These are phyloP conservation scores for Rhodofomes roseus DNA, from an alignment of 1,284 basidiomycete species.

Conservation along the genomic window DNA sequence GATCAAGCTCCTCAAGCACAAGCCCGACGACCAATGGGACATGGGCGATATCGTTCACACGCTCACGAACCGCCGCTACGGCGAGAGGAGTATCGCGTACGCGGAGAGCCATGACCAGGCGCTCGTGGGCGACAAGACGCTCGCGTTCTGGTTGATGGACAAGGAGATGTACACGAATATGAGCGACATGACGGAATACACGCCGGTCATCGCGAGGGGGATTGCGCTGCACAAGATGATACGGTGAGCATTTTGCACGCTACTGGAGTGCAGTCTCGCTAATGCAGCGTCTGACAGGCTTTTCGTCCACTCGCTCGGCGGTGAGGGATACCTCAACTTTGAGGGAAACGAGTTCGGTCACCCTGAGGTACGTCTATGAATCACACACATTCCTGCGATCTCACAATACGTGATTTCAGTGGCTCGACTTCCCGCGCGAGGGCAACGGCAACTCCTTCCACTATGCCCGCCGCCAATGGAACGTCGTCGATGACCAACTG, in stretches of 20 bases:
- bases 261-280: not conserved
- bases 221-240: slow-evolving; percentile 97
- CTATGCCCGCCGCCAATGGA: slow-evolving; percentile 94
- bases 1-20: slow-evolving; percentile 98
- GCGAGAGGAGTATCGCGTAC: slow-evolving; percentile 93
- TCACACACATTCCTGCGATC: not conserved
- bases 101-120: slow-evolving; percentile 98
- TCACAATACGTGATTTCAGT: slow-evolving; percentile 41
- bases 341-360: slow-evolving; percentile 99
- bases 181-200: slow-evolving; percentile 87
- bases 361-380: slow-evolving; percentile 69
- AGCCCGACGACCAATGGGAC: slow-evolving; percentile 85
- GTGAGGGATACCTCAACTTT: slow-evolving; percentile 97
- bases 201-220: slow-evolving; percentile 86
- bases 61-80: slow-evolving; percentile 84
- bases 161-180: slow-evolving; percentile 99
- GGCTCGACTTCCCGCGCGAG: slow-evolving; percentile 97
- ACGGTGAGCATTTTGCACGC: slow-evolving; percentile 49
- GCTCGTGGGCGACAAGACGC: slow-evolving; percentile 95
- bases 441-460: slow-evolving; percentile 96
- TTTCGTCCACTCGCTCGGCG: slow-evolving; percentile 88
- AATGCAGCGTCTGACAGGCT: slow-evolving; percentile 51
- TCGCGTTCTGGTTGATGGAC: slow-evolving; percentile 99
- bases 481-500: slow-evolving; percentile 82
- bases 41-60: slow-evolving; percentile 87